Evolutionary conservation across 179 eudicot species (phyloP).

Genomic region (Carnegiea gigantea): DNA sequence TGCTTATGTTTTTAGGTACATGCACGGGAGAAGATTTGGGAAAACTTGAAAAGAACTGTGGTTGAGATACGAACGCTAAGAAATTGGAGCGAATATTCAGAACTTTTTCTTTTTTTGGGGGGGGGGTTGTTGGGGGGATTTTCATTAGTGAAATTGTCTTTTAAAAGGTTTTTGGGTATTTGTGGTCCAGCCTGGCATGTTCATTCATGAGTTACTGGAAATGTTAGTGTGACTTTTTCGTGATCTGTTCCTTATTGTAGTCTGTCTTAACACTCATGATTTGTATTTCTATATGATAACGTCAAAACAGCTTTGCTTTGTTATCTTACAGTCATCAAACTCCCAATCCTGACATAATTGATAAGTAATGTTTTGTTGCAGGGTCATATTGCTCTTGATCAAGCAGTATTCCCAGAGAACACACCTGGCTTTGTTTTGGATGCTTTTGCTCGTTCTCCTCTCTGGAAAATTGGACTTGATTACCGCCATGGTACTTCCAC

Average conservation of each 20-base stretch:
- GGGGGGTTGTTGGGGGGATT: neutral
- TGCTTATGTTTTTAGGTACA: neutral
- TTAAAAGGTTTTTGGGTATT: neutral
- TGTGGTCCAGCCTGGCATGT: neutral
- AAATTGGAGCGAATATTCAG: neutral
- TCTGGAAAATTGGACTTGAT: slow-evolving; percentile 98
- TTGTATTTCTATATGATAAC: neutral
- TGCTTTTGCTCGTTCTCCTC: slow-evolving; percentile 93
- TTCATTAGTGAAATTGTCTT: neutral
- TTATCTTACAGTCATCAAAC: neutral
- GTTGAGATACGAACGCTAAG: neutral
- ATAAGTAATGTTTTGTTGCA: slow-evolving; percentile 31
- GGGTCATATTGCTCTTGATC: slow-evolving; percentile 99
- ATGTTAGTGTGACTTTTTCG: neutral
- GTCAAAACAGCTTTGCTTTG: neutral
- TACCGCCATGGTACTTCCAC: slow-evolving; percentile 81
- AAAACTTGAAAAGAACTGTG: no score
- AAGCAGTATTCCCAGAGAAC: slow-evolving; percentile 89
- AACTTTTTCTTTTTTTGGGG: neutral
- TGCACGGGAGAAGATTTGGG: neutral
- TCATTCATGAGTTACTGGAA: neutral
- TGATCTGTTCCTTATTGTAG: neutral
- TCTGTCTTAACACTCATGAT: neutral
- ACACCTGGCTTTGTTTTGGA: slow-evolving; percentile 96
- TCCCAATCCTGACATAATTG: slow-evolving; percentile 7